These are phyloP conservation scores for Allium cepa DNA, from an alignment of 106 monocot species.

Conservation along the genomic window DNA sequence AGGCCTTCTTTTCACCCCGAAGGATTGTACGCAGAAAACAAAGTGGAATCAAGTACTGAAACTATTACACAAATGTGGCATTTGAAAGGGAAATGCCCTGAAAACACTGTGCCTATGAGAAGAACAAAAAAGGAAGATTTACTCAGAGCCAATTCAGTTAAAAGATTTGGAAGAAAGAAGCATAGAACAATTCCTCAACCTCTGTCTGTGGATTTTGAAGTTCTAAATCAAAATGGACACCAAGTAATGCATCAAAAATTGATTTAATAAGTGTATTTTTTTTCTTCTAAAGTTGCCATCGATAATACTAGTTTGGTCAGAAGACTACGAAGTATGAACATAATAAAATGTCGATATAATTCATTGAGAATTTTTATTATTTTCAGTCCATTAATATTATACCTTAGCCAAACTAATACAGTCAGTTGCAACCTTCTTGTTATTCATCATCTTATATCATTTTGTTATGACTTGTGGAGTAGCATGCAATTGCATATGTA, in stretches of 20 bases:
- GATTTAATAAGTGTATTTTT: constrained; percentile 3
- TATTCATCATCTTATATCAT: constrained; percentile 9
- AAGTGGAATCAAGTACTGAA: constrained; percentile 16
- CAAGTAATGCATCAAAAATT: constrained; percentile 31
- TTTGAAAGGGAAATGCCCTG: constrained; percentile 64
- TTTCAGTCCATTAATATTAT: too few relatives aligned
- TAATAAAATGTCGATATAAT: too few relatives aligned
- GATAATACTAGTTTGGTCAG: too few relatives aligned
- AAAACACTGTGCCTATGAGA: constrained; percentile 81
- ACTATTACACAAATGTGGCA: constrained; percentile 64
- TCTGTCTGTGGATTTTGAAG: constrained; percentile 46
- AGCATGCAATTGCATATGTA: constrained; percentile 97
- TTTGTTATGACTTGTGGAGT: constrained; percentile 18
- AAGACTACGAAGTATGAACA: too few relatives aligned
- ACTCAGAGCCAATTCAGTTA: constrained; percentile 60
- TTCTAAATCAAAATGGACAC: constrained; percentile 67
- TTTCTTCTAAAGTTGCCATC: not conserved
- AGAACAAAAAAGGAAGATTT: constrained; percentile 72
- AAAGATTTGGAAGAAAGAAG: constrained; percentile 74
- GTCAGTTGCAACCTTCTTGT: not conserved
- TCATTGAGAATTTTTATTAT: too few relatives aligned
- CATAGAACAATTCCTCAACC: constrained; percentile 41
- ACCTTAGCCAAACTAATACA: too few relatives aligned
- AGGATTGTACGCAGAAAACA: constrained; percentile 34
- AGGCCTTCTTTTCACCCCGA: constrained; percentile 78